Evolutionary conservation across 1,284 basidiomycete species (phyloP), one percentile per base, ranked within the genome.

Genomic region (Anthracocystis setariae): DNA sequence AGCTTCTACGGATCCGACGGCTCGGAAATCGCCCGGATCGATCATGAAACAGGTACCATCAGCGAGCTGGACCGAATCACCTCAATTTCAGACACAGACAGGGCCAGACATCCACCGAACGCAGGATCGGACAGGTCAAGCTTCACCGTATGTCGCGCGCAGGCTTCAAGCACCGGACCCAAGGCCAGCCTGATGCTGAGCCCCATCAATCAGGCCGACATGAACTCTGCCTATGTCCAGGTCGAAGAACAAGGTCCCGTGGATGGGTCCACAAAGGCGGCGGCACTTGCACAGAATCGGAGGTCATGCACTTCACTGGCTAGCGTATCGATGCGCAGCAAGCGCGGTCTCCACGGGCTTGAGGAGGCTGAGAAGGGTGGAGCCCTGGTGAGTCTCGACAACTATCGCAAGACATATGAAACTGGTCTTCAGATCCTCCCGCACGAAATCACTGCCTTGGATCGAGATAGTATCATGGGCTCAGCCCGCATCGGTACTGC

Each of bases 1-100:
- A 73, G 66, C 62, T 76, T 78, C 57, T 78, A 78, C 45, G 74
- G 56, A 0, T 56, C 67, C 12, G 64, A 74, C n/a, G 76, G 76
- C 5, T 46, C 51, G 24, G 74, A 76, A 33, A 71, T 57, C 0
- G 74, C 52, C 7, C 52, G 72, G 13, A 53, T 74, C 50, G 72
- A 76, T 45, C 43, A 39, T 48, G 48, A 58, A 18, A 49, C 54
- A 8, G 68, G 58, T 10, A 45, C 53, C 9, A 46, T 74, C 24
- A 73, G 58, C 53, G 56, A 43, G 25, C 8, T 20, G 13, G 32
- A 23, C 35, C 53, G 61, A 17, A 45, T 46, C 9, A 4, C 33
- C 32, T 29, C 48, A 3, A 25, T 8, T 15, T 57, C 66, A 7
- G 65, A 57, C 1, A 33, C 45, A 5, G 44, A 43, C 3, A 45